Base-by-base conservation (phyloP, 2,329 filamentous ascomycete genomes). In the Cladorrhinum sp. region DNA sequence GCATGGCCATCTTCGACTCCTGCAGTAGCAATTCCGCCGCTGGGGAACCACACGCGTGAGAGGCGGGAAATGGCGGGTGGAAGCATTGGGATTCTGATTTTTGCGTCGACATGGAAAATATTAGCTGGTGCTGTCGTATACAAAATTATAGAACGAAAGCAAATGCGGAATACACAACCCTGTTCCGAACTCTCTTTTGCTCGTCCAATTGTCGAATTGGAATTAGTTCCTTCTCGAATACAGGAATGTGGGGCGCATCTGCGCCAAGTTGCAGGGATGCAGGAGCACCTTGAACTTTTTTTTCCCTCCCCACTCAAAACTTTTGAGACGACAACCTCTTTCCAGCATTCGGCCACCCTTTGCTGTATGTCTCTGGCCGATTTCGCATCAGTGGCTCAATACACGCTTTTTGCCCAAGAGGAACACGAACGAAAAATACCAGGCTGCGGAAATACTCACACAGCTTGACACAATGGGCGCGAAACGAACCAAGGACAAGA, bases 21-120 rank as follows among this genome's bases (percentile, higher is more conserved):
- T 24, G 78, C 78, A 46, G 80, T 78, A 61, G 86, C 80, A 58
- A 90, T 85, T 7, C 89, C 87, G 49, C 88, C 87, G 0, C 88
- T 90, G 1, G 92, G 91, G 26, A 87, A 81, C 91, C 93, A 97
- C 74, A 92, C 84, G 51, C 80, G 86, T 2, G 91, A 94, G 9
- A 94, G 74, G 64, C 88, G 80, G 69, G 66, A 58, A 18, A 64
- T 59, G 6, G 59, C 58, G 24, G 59, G 64, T 8, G 57, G 62
- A 18, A 62, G 49, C 65, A 68, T 65, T 46, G 16, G 20, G 21
- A 61, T 48, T 16, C 33, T 48, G 54, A 10, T 39, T 10, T 28
- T 50, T 36, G 16, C 7, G 24, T 28, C 12, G 2, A 30, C n/a
- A 18, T 16, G 21, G 18, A 39, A 49, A 24, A 16, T 26, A 23